Conservation (phyloP, 257 asterid species). For the Jaltomata sinuosa region DNA sequence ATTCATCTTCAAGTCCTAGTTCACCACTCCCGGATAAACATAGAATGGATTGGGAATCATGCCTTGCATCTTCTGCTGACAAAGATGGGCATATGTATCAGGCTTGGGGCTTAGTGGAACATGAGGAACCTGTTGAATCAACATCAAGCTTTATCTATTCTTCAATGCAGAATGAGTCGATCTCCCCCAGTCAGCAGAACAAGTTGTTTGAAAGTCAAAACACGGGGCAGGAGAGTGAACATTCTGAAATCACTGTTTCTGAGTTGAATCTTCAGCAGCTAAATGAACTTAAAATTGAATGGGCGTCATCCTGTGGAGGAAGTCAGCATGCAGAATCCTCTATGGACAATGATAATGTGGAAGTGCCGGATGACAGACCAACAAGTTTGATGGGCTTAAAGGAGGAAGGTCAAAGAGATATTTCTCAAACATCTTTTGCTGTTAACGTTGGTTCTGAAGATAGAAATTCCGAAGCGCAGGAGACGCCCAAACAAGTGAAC, state of each 20-base stretch:
- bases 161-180: not conserved
- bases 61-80: conserved; percentile 10
- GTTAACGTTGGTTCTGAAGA: not conserved
- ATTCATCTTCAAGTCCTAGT: not conserved
- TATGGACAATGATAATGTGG: conserved; percentile 6
- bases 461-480: not conserved
- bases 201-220: not conserved
- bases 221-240: not conserved
- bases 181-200: not conserved
- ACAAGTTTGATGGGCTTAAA: not conserved
- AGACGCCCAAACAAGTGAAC: not conserved
- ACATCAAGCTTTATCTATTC: not conserved
- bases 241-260: not conserved
- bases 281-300: conserved; percentile 5
- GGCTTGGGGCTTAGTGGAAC: conserved; percentile 4
- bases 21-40: not conserved
- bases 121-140: not conserved
- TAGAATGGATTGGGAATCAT: conserved; percentile 9
- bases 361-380: not conserved
- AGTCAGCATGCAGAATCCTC: conserved; percentile 16
- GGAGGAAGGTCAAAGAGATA: conserved; percentile 11
- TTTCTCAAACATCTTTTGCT: not conserved
- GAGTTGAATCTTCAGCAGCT: conserved; percentile 6
- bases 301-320: conserved; percentile 10
- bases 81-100: conserved; percentile 9